A percentile compares a stretch with the other conserved stretches of the same genome.
These are phyloP conservation scores for Colletotrichum sp. DNA, from an alignment of 2,329 filamentous ascomycete genomes.

Conservation along the genomic window DNA sequence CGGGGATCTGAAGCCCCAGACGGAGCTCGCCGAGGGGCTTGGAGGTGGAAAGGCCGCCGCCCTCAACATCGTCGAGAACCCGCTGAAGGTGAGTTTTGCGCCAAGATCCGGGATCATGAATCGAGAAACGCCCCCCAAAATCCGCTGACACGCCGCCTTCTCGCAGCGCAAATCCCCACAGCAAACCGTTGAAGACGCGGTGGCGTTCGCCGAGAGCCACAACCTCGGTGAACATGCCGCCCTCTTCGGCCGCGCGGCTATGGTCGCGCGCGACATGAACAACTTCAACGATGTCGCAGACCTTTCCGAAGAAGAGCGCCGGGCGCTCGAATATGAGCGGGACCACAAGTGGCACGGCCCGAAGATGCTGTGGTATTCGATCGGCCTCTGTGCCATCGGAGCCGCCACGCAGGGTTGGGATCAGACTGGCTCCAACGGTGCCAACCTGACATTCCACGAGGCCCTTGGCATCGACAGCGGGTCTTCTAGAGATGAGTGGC, in stretches of 20 bases:
- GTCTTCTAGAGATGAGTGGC: slow-evolving; percentile 49
- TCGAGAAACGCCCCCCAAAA: neutral
- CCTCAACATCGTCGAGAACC: slow-evolving; percentile 37
- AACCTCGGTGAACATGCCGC: slow-evolving; percentile 53
- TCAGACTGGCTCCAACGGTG: slow-evolving; percentile 67
- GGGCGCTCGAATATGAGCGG: slow-evolving; percentile 41
- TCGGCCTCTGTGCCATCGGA: slow-evolving; percentile 57
- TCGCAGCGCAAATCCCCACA: slow-evolving; percentile 27
- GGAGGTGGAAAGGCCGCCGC: slow-evolving; percentile 28
- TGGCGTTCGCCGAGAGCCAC: slow-evolving; percentile 53
- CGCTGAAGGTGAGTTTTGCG: slow-evolving; percentile 29
- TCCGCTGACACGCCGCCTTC: neutral
- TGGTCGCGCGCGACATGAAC: slow-evolving; percentile 35
- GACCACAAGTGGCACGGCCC: slow-evolving; percentile 65
- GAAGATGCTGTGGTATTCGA: slow-evolving; percentile 45
- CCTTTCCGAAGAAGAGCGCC: slow-evolving; percentile 39
- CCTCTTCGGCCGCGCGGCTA: slow-evolving; percentile 41
- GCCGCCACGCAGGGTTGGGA: slow-evolving; percentile 67
- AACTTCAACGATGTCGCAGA: slow-evolving; percentile 30
- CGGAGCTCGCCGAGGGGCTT: neutral
- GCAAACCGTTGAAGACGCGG: slow-evolving; percentile 41
- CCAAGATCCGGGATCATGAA: neutral
- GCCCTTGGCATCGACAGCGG: slow-evolving; percentile 40
- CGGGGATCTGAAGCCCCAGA: neutral
- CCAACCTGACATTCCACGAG: slow-evolving; percentile 64